Conservation (phyloP, 441 rosid species). For the Hura crepitans region DNA sequence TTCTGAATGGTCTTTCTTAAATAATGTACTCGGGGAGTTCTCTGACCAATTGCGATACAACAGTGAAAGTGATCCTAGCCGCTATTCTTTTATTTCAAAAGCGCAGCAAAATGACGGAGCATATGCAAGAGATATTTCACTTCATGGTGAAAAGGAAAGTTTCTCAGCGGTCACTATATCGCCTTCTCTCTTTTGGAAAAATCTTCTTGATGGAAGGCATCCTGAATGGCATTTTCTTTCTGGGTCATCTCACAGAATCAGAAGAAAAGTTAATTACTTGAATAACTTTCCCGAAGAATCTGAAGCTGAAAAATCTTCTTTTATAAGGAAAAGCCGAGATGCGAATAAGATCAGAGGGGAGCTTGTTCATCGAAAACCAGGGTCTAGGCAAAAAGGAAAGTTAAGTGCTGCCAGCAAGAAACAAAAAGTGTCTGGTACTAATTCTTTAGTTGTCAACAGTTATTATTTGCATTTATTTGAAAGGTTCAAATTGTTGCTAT, state of each 20-base stretch:
- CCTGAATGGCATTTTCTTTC: conserved; percentile 36
- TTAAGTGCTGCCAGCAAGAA: conserved; percentile 11
- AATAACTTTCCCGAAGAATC: conserved; percentile 12
- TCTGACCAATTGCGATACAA: conserved; percentile 20
- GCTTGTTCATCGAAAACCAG: conserved; percentile 7
- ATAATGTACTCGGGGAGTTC: conserved; percentile 35
- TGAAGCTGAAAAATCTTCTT: conserved; percentile 13
- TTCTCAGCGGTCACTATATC: conserved; percentile 12
- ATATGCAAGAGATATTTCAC: conserved; percentile 20
- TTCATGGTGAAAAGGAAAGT: conserved; percentile 32
- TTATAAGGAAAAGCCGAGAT: conserved; percentile 7
- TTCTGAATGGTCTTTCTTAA: conserved; percentile 28
- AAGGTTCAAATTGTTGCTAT: neutral
- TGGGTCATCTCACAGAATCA: conserved; percentile 30
- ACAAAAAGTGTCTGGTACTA: conserved; percentile 26
- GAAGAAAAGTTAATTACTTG: conserved; percentile 26
- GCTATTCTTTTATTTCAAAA: conserved; percentile 27
- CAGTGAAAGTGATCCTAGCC: conserved; percentile 12
- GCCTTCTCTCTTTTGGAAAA: conserved; percentile 30
- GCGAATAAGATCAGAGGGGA: conserved; percentile 11
- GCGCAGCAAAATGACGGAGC: conserved; percentile 23
- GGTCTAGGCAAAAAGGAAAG: conserved; percentile 17
- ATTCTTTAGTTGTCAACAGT: neutral
- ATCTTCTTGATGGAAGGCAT: conserved; percentile 33
- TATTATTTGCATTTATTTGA: neutral